Evolutionary conservation across 495 filamentous ascomycete species (phyloP).

Genomic region (Pseudoneurospora amorphoporcata): DNA sequence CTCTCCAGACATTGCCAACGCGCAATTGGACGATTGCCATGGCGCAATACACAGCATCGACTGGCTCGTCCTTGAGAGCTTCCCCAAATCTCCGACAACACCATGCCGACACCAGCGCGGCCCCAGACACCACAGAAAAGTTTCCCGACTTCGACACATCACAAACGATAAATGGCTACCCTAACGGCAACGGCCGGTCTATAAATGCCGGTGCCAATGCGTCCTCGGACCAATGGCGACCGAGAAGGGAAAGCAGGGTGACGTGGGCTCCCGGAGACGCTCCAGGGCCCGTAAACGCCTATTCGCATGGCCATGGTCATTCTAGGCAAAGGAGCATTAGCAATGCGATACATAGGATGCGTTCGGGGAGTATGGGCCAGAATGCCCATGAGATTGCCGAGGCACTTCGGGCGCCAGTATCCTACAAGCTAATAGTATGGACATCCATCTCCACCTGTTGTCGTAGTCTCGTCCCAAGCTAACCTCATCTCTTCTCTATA

Average conservation of each 20-base stretch:
- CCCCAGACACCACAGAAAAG: conserved; percentile 31
- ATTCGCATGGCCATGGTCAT: conserved; percentile 32
- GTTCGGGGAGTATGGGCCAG: conserved; percentile 73
- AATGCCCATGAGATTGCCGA: conserved; percentile 91
- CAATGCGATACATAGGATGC: conserved; percentile 73
- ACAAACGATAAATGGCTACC: conserved; percentile 19
- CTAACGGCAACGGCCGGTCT: conserved; percentile 23
- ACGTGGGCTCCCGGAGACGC: conserved; percentile 33
- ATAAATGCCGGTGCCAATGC: conserved; percentile 24
- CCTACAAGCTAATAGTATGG: conserved; percentile 50
- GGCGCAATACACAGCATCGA: not conserved
- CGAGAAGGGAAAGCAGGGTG: conserved; percentile 39
- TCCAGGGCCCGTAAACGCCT: conserved; percentile 18
- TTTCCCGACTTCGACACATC: conserved; percentile 44
- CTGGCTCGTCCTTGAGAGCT: conserved; percentile 19
- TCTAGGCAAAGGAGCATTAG: conserved; percentile 71
- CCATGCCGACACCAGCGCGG: conserved; percentile 21
- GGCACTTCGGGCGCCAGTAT: conserved; percentile 81
- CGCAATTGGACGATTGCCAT: not conserved
- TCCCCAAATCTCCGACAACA: conserved; percentile 22
- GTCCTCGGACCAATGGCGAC: conserved; percentile 37
- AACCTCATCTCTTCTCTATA: conserved; percentile 24
- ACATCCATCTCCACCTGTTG: conserved; percentile 1
- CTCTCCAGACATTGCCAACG: not conserved
- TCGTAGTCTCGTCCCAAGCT: not conserved